Evolutionary conservation across 495 filamentous ascomycete species (phyloP).

Genomic region (Neurospora tetraspora): DNA sequence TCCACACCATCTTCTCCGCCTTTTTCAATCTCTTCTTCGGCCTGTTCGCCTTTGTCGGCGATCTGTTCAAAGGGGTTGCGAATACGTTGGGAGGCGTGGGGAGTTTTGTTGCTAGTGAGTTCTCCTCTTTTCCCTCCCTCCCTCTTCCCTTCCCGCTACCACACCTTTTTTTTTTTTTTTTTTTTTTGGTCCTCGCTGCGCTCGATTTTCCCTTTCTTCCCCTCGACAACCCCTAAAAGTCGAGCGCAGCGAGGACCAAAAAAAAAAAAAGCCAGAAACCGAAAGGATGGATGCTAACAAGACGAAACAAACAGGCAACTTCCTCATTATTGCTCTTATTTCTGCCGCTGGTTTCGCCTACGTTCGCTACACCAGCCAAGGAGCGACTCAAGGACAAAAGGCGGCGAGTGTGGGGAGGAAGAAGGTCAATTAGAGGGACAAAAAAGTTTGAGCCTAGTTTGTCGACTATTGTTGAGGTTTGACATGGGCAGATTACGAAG

Average conservation of each 20-base stretch:
- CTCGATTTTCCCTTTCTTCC: too few relatives aligned
- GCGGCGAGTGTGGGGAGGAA: slow-evolving; percentile 6
- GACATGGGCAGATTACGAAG: background rate
- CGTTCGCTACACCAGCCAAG: slow-evolving; percentile 16
- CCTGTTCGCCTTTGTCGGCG: slow-evolving; percentile 18
- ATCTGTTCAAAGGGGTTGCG: slow-evolving; percentile 19
- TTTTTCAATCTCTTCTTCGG: slow-evolving; percentile 16
- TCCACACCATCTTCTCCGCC: slow-evolving; percentile 17
- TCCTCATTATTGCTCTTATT: slow-evolving; percentile 22
- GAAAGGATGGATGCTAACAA: background rate
- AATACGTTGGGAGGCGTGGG: slow-evolving; percentile 23
- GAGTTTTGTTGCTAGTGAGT: slow-evolving; percentile 24
- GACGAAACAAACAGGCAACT: slow-evolving; percentile 15
- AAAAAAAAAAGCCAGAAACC: too few relatives aligned
- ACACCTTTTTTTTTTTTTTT: too few relatives aligned
- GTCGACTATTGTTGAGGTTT: background rate
- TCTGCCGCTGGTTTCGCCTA: slow-evolving; percentile 17
- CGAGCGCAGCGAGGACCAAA: too few relatives aligned
- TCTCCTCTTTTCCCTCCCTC: background rate
- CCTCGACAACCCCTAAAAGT: too few relatives aligned
- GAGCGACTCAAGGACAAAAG: slow-evolving; percentile 9
- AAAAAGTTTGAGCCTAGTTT: background rate
- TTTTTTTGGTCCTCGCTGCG: too few relatives aligned
- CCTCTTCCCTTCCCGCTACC: too few relatives aligned
- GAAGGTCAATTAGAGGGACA: slow-evolving; percentile 12